A percentile compares a stretch with the other conserved stretches of the same genome.
Conservation (phyloP, 75 land plant genomes). For the Sequoia sempervirens region DNA sequence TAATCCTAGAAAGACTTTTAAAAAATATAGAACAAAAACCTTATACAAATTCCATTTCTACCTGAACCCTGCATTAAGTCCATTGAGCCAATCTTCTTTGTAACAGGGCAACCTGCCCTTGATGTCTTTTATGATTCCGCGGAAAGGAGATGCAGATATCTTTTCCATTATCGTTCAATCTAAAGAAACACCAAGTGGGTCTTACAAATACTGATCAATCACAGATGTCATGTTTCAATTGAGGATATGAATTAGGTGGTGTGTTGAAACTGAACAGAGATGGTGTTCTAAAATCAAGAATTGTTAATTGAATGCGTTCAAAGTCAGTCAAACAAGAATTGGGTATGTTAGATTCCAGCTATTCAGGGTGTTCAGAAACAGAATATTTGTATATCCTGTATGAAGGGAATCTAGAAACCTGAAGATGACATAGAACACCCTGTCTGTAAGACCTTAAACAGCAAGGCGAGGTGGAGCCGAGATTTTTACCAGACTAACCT, state of each 20-base stretch:
- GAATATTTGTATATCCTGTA: not conserved
- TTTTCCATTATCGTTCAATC: not conserved
- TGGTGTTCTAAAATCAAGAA: not conserved
- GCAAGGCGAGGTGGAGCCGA: not conserved
- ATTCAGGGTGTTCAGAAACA: not conserved
- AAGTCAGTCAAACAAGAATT: not conserved
- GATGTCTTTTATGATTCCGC: constrained; percentile 69
- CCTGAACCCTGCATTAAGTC: constrained; percentile 67
- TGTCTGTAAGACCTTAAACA: no score
- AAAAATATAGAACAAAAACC: not conserved
- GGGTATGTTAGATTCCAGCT: not conserved
- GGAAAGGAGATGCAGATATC: constrained; percentile 29
- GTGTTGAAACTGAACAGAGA: not conserved
- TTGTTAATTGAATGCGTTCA: not conserved
- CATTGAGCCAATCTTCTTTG: constrained; percentile 77
- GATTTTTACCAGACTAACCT: not conserved
- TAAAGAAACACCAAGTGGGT: not conserved
- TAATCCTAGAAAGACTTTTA: not conserved
- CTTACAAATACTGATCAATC: not conserved
- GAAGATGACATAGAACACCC: not conserved
- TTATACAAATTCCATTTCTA: constrained; percentile 7
- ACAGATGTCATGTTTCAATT: not conserved
- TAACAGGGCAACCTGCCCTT: constrained; percentile 61
- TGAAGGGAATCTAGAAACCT: not conserved
- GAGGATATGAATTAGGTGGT: not conserved